Conservation (phyloP, 176 grass and related monocot species). For the Paspalum vaginatum region DNA sequence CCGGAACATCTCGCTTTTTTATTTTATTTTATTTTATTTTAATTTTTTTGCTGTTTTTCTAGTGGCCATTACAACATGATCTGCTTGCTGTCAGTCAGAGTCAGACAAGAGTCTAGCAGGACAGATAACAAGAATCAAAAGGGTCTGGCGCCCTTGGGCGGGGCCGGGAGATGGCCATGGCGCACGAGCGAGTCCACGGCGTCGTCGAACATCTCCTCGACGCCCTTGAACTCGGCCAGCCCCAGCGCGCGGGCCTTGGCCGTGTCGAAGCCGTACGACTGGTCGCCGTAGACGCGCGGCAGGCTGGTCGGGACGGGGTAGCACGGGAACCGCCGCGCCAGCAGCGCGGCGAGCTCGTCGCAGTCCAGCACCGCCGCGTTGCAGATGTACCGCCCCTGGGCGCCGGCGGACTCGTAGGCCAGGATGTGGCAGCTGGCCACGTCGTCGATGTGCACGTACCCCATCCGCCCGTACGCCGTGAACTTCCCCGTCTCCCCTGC, state of each 20-base stretch:
- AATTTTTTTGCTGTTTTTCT: too few species aligned
- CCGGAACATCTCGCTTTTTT: too few species aligned
- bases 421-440: constrained; percentile 85
- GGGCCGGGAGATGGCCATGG: constrained; percentile 56
- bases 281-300: constrained; percentile 51
- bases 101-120: too few species aligned
- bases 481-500: constrained; percentile 73
- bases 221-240: constrained; percentile 55
- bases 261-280: constrained; percentile 62
- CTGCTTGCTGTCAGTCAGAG: too few species aligned
- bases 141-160: background rate
- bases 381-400: constrained; percentile 82
- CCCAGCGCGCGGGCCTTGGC: constrained; percentile 67
- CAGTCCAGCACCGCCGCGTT: constrained; percentile 65
- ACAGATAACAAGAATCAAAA: too few species aligned
- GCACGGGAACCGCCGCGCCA: constrained; percentile 63
- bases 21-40: too few species aligned
- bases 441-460: constrained; percentile 93
- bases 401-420: constrained; percentile 58
- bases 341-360: constrained; percentile 49
- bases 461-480: constrained; percentile 79
- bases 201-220: constrained; percentile 85
- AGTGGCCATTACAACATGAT: too few species aligned
- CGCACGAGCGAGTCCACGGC: constrained; percentile 51
- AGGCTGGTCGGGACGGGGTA: constrained; percentile 63